Conservation (phyloP, 2,329 filamentous ascomycete genomes). For the Didymella pomorum region DNA sequence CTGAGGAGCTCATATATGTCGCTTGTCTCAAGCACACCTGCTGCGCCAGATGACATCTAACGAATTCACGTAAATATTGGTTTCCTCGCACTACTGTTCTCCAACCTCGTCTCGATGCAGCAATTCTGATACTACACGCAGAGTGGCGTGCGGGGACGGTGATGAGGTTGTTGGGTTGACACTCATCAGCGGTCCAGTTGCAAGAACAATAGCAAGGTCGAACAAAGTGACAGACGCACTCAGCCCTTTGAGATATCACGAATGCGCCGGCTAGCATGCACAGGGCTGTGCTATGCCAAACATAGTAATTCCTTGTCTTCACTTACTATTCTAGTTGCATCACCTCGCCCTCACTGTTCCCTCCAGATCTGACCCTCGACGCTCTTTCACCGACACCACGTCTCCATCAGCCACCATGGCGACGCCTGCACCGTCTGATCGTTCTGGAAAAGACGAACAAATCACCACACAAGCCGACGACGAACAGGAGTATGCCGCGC, state of each 20-base stretch:
- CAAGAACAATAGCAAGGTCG: conserved; percentile 47
- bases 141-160: not conserved
- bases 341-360: conserved; percentile 6
- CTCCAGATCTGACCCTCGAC: conserved; percentile 6
- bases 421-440: conserved; percentile 21
- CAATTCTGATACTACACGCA: not conserved
- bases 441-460: conserved; percentile 28
- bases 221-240: conserved; percentile 35
- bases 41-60: conserved; percentile 3
- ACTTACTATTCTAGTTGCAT: conserved; percentile 13
- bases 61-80: conserved; percentile 12
- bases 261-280: conserved; percentile 4
- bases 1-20: not conserved
- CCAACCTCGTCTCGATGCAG: not conserved
- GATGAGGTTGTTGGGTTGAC: not conserved
- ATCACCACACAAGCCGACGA: conserved; percentile 22
- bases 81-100: not conserved
- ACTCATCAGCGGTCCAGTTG: conserved; percentile 10
- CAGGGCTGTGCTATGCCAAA: conserved; percentile 27
- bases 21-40: not conserved
- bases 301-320: conserved; percentile 27
- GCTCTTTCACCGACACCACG: not conserved
- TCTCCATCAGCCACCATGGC: conserved; percentile 23
- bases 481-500: conserved; percentile 31
- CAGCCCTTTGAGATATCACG: conserved; percentile 13